Conservation (phyloP, 768 basidiomycete species). For the Trametes villosa region DNA sequence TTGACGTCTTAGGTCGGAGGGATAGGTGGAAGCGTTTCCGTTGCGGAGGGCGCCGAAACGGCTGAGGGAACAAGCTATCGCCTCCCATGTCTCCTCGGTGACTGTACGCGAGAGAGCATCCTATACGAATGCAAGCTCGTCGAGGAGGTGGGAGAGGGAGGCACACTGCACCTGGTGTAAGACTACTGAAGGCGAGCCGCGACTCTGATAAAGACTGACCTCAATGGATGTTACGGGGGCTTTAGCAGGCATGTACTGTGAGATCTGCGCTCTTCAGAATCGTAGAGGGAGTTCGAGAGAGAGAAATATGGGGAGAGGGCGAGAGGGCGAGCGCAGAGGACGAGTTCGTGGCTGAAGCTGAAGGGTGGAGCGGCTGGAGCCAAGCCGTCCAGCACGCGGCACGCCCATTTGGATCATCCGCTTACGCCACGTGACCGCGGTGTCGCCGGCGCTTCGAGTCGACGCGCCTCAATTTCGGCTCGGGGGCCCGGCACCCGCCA, state of each 20-base stretch:
- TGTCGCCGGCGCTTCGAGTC: conserved; percentile 1
- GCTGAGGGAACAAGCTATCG: conserved; percentile 54
- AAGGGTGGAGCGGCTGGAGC: neutral
- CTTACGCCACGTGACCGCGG: conserved; percentile 16
- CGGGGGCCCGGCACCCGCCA: no score
- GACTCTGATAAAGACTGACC: conserved; percentile 11
- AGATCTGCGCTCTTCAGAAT: neutral
- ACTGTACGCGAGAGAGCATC: conserved; percentile 53
- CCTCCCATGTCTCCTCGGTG: conserved; percentile 83
- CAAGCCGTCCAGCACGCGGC: no score
- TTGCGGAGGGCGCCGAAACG: conserved; percentile 53
- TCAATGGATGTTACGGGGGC: conserved; percentile 20
- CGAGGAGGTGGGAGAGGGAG: conserved; percentile 36
- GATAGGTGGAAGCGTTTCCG: conserved; percentile 55
- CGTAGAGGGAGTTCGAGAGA: neutral
- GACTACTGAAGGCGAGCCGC: neutral
- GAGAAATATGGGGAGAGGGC: neutral
- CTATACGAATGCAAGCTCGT: conserved; percentile 49
- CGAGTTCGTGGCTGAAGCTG: conserved; percentile 9
- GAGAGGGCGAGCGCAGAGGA: neutral
- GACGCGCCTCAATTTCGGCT: no score
- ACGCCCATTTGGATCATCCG: conserved; percentile 12
- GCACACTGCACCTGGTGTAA: conserved; percentile 33
- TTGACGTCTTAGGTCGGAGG: conserved; percentile 59
- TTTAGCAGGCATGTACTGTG: conserved; percentile 22